A percentile compares a stretch with the other conserved stretches of the same genome.
Evolutionary conservation across 2,329 filamentous ascomycete species (phyloP).

Genomic region (Fusarium redolens): DNA sequence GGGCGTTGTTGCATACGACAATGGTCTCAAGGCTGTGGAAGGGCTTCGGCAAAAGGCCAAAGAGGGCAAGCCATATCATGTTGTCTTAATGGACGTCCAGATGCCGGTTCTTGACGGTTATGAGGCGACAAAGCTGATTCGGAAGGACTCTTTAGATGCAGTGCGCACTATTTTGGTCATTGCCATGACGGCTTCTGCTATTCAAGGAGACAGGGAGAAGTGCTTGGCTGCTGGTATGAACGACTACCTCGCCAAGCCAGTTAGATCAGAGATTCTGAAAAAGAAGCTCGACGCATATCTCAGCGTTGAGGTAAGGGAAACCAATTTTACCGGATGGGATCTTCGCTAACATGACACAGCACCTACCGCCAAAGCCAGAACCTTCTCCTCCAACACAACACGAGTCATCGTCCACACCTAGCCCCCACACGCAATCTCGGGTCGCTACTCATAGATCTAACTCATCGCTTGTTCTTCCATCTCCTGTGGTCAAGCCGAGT

Average conservation of each 20-base stretch:
- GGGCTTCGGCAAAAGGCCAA: constrained; percentile 79
- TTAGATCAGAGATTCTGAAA: constrained; percentile 88
- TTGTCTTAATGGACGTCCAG: constrained; percentile 95
- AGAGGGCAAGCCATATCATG: constrained; percentile 83
- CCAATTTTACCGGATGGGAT: background rate
- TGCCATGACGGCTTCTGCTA: constrained; percentile 96
- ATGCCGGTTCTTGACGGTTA: constrained; percentile 96
- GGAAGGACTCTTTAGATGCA: constrained; percentile 78
- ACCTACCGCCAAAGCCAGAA: constrained; percentile 20
- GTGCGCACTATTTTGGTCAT: constrained; percentile 91
- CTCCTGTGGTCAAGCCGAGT: constrained; percentile 11
- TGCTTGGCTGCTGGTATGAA: constrained; percentile 98
- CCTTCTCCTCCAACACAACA: constrained; percentile 7
- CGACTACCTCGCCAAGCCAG: constrained; percentile 94
- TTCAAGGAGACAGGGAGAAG: constrained; percentile 93
- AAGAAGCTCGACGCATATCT: constrained; percentile 77
- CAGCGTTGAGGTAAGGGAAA: constrained; percentile 49
- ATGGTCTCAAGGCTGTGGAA: constrained; percentile 88
- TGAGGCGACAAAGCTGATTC: constrained; percentile 86
- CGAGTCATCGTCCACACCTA: constrained; percentile 3
- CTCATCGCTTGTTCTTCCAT: constrained; percentile 13
- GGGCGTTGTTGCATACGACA: constrained; percentile 86
- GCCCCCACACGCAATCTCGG: constrained; percentile 13
- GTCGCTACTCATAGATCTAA: constrained; percentile 15
- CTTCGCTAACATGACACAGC: constrained; percentile 28